Evolutionary conservation across 441 rosid species (phyloP), one percentile per base, ranked within the genome.

Genomic region (Populus hybrid): DNA sequence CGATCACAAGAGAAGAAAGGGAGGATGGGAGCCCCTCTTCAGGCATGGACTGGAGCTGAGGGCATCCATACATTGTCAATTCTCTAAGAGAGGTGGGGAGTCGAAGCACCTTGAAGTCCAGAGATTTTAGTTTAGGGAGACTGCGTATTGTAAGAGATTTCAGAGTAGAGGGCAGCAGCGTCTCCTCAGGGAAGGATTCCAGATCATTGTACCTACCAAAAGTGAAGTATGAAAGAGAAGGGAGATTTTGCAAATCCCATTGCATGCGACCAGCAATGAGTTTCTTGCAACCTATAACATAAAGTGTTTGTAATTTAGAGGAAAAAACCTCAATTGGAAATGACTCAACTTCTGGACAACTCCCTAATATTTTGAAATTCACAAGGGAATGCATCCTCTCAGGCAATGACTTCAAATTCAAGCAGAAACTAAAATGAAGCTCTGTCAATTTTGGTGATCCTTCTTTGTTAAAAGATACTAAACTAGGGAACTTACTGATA

Each of bases 261-360:
- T 79, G 69, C 67, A 70, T 40, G 16, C 72, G n/a, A 1, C 67
- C 12, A 0, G 83, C 85, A 3, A 76, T 30, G 32, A 30, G 32
- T 30, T 30, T 30, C 4, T 30, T 30, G 32, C 32, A 30, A 3
- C 78, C 21, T 81, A 83, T 76, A 85, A 84, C 28, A 74, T 69
- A 80, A 88, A 86, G 1, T 68, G 50, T 70, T 8, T 74, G 70
- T 85, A 81, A 70, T 70, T 26, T 26, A 86, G 86, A 6, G 83
- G 87, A 87, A 8, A 86, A 84, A 10, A 88, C 87, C 35, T 85
- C 89, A 1, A 80, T 76, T 18, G 88, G 85, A 57, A 85, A 69
- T 1, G 81, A 73, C 28, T 54, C 80, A 46, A 82, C 63, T 38
- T 79, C 76, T 18, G 86, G 85, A 78, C 89, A 89, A 35, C 5